phyloP scores from a whole-genome alignment of 208 protist species.

The Crithidia thermophila region DNA sequence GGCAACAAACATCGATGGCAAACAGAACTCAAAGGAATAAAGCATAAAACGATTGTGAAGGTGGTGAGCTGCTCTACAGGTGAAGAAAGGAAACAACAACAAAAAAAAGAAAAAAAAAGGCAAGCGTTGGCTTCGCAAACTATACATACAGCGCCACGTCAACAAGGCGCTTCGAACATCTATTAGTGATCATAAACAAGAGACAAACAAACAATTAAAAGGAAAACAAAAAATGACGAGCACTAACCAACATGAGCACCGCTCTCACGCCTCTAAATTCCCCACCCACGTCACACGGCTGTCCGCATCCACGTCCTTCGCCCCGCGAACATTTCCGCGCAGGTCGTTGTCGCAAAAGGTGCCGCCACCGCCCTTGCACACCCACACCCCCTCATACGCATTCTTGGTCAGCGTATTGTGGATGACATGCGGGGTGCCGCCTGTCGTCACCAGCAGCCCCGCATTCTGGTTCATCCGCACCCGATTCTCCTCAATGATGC shows the following conservation, averaged over 20 bases:
- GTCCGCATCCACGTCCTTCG: conserved; percentile 72
- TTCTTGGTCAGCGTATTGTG: conserved; percentile 77
- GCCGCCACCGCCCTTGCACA: conserved; percentile 80
- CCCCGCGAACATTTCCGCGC: conserved; percentile 74
- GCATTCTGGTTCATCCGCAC: conserved; percentile 79
- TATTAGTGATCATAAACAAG: too few species aligned
- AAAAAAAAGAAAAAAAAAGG: not conserved
- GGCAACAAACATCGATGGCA: too few species aligned
- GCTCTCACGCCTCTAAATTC: conserved; percentile 48
- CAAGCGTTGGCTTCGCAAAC: not conserved
- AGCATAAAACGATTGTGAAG: too few species aligned
- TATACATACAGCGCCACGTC: too few species aligned
- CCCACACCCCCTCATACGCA: conserved; percentile 89
- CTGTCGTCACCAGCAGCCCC: conserved; percentile 83
- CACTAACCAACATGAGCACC: not conserved
- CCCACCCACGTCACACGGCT: conserved; percentile 62
- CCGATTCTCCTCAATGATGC: conserved; percentile 79
- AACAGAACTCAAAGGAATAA: too few species aligned
- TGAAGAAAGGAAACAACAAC: too few species aligned
- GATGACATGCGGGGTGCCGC: conserved; percentile 66
- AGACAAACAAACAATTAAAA: not conserved
- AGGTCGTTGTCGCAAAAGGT: conserved; percentile 86
- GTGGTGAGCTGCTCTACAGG: too few species aligned
- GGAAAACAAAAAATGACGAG: not conserved
- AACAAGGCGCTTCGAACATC: too few species aligned